Conservation (phyloP, 108 stramenopile genomes). For the Cyclotella choctawhatcheeana region DNA sequence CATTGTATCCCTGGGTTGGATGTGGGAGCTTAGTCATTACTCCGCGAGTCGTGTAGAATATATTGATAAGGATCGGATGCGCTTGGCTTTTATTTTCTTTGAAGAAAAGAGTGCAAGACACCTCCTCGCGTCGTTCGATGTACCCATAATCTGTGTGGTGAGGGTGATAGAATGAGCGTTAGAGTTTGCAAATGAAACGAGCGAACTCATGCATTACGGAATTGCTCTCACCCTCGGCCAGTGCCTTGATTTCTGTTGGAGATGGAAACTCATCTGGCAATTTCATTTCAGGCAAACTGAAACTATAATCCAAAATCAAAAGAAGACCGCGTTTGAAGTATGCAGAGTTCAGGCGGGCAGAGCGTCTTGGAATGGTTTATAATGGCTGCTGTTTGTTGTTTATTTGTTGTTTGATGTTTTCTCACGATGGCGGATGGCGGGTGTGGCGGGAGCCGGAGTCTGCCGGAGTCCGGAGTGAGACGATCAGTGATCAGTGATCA, state of each 20-base stretch:
- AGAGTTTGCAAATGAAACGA: neutral
- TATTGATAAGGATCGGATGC: slow-evolving; percentile 30
- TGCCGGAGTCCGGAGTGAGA: too few relatives aligned
- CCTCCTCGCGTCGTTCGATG: slow-evolving; percentile 25
- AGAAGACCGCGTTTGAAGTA: too few relatives aligned
- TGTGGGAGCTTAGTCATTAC: slow-evolving; percentile 45
- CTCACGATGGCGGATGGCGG: too few relatives aligned
- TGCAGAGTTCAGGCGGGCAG: too few relatives aligned
- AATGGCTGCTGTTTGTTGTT: too few relatives aligned
- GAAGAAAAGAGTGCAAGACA: slow-evolving; percentile 41
- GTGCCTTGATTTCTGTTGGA: slow-evolving; percentile 17
- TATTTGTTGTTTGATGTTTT: too few relatives aligned
- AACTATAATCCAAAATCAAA: too few relatives aligned
- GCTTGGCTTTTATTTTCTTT: neutral
- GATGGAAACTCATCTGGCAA: slow-evolving; percentile 16
- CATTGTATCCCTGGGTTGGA: slow-evolving; percentile 27
- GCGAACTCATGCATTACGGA: neutral
- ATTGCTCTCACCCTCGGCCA: slow-evolving; percentile 14
- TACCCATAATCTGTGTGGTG: slow-evolving; percentile 19
- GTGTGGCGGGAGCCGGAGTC: too few relatives aligned
- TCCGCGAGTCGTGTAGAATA: slow-evolving; percentile 43
- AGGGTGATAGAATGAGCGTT: neutral
- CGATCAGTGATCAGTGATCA: too few relatives aligned
- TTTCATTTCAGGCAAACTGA: too few relatives aligned
- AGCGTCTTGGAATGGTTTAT: too few relatives aligned